Evolutionary conservation across 2,329 filamentous ascomycete genomes (phyloP), one percentile per base, ranked within the genome.

Genomic region (Xenoacremonium recifei): DNA sequence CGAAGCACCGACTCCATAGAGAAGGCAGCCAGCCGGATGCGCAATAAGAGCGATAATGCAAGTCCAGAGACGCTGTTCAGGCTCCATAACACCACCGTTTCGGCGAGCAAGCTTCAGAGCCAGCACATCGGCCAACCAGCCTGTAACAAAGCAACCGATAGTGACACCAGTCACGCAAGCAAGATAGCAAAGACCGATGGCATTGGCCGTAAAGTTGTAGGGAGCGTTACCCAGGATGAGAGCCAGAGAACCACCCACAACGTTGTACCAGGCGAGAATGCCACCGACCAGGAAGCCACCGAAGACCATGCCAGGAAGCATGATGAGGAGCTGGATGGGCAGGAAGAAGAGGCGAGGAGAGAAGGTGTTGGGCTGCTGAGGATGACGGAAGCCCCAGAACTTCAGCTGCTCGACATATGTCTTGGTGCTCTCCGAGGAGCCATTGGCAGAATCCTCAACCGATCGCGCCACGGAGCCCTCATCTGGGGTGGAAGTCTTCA

Each of bases 1-100:
- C 0, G 51, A 54, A 20, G 55, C 55, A 1, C 53, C 51, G 3
- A 54, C 48, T 5, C 49, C 51, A 13, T 51, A 57, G n/a, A 57
- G 38, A 2, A 57, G 41, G 23, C 52, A 58, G 1, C 55, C 54
- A 3, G 47, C 40, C 3, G 55, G 55, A 25, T 58, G 55, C 10
- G 47, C 43, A 4, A 57, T 20, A 2, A 57, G 34, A 3, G 55
- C 44, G 25, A 57, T 36, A 13, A 47, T 15, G 10, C 45, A 55
- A 3, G 47, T 48, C 51, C 52, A 58, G 2, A 59, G 48, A 1
- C 55, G 53, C 7, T 58, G 53, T 32, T 58, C 55, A 2, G 55
- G 55, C 11, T 58, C 55, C 45, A 54, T 55, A 5, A 59, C 45
- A 1, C 55, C 55, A 7, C 47, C 44, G 16, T 54, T 58, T 15